A percentile compares a stretch with the other conserved stretches of the same genome.
These are phyloP conservation scores for Entonaema liquescens DNA, from an alignment of 495 filamentous ascomycete species.

Conservation along the genomic window DNA sequence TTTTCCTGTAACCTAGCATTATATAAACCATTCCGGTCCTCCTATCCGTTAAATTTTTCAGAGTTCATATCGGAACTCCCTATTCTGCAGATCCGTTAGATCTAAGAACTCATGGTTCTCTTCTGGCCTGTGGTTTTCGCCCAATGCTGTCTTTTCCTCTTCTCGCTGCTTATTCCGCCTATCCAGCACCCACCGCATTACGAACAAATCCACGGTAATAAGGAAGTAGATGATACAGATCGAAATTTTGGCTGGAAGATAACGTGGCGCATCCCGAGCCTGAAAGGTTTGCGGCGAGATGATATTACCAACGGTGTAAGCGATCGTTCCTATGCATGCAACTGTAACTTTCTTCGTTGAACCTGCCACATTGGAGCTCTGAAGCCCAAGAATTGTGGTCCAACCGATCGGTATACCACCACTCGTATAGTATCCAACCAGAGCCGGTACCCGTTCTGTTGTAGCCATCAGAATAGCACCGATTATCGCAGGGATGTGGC, in stretches of 20 bases:
- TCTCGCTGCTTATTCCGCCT: slow-evolving; percentile 70
- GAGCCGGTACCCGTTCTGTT: slow-evolving; percentile 66
- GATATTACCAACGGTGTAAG: slow-evolving; percentile 68
- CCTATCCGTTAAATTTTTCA: slow-evolving; percentile 32
- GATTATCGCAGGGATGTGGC: slow-evolving; percentile 56
- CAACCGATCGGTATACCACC: slow-evolving; percentile 64
- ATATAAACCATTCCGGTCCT: not conserved
- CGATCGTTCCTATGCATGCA: slow-evolving; percentile 71
- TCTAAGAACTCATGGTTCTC: slow-evolving; percentile 73
- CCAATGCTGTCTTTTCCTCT: slow-evolving; percentile 61
- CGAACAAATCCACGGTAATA: slow-evolving; percentile 64
- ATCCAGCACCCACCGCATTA: slow-evolving; percentile 51
- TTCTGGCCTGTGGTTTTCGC: slow-evolving; percentile 66
- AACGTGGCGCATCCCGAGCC: slow-evolving; percentile 61
- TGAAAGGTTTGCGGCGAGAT: slow-evolving; percentile 52
- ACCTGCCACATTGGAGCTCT: slow-evolving; percentile 72
- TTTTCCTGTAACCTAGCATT: not conserved
- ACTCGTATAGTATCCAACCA: slow-evolving; percentile 62
- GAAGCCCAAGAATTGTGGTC: slow-evolving; percentile 65
- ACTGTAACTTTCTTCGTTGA: slow-evolving; percentile 81
- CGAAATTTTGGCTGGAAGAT: slow-evolving; percentile 72
- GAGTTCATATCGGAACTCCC: slow-evolving; percentile 71
- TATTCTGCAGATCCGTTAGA: slow-evolving; percentile 74
- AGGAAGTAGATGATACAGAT: slow-evolving; percentile 69
- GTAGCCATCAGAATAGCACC: slow-evolving; percentile 73